phyloP scores from a whole-genome alignment of 1,284 basidiomycete species.

The Xerocomus amazonicus region DNA sequence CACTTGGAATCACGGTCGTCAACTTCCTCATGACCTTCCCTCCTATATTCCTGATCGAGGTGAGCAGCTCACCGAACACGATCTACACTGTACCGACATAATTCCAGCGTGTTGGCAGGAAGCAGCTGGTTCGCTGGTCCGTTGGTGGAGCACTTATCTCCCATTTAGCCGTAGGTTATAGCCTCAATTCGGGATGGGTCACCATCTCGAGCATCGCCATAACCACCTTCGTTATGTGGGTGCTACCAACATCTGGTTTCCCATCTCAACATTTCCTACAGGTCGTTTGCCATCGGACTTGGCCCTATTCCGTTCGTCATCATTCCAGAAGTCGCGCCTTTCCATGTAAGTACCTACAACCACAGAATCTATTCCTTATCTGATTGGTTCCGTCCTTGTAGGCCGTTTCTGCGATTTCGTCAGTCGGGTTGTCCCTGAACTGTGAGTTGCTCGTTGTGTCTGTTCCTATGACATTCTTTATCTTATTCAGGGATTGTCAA shows the following conservation, averaged over 20 bases:
- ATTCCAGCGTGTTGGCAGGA: constrained; percentile 62
- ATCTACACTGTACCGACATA: not conserved
- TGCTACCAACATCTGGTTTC: constrained; percentile 9
- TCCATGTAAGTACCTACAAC: constrained; percentile 49
- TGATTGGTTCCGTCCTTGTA: constrained; percentile 29
- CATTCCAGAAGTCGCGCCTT: constrained; percentile 87
- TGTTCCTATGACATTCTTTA: not conserved
- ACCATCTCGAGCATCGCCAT: constrained; percentile 74
- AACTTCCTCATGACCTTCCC: constrained; percentile 80
- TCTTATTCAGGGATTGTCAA: constrained; percentile 67
- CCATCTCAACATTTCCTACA: constrained; percentile 27
- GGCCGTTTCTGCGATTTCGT: constrained; percentile 84
- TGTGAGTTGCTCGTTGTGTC: constrained; percentile 45
- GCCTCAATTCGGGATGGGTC: constrained; percentile 61
- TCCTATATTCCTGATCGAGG: constrained; percentile 85
- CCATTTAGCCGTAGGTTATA: constrained; percentile 66
- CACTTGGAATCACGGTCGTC: constrained; percentile 74
- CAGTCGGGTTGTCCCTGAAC: constrained; percentile 79
- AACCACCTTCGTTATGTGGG: constrained; percentile 78
- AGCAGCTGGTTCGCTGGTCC: constrained; percentile 54
- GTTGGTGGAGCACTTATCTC: constrained; percentile 63
- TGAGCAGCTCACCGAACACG: constrained; percentile 1
- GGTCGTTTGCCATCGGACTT: constrained; percentile 86
- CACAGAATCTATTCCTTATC: not conserved
- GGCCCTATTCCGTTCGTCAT: constrained; percentile 92